Evolutionary conservation across 1,284 basidiomycete genomes (phyloP).

Genomic region (Amylostereum chailletii): DNA sequence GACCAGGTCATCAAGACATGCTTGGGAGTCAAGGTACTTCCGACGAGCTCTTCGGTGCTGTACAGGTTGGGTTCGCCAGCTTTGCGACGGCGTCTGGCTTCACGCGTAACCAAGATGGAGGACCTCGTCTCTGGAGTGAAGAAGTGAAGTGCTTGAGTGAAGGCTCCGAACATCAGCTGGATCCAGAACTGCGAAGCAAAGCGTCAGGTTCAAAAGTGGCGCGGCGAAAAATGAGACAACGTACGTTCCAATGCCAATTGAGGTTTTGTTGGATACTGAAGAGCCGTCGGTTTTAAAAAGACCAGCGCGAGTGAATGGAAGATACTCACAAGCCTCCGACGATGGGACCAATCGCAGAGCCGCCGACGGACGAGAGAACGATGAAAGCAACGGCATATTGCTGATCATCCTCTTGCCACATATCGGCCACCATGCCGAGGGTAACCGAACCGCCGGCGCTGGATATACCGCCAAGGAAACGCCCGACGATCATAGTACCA

Average conservation of each 20-base stretch:
- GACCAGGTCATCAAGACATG: constrained; percentile 3
- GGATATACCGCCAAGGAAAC: constrained; percentile 13
- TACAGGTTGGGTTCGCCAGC: constrained; percentile 8
- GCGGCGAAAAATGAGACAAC: neutral
- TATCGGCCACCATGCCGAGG: constrained; percentile 15
- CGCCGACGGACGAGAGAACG: constrained; percentile 14
- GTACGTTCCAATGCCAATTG: constrained; percentile 10
- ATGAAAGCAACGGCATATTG: constrained; percentile 15
- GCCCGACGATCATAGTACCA: constrained; percentile 10
- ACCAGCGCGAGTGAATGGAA: too few species aligned
- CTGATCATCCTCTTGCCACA: constrained; percentile 13
- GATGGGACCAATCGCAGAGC: constrained; percentile 12
- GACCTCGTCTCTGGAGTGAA: constrained; percentile 12
- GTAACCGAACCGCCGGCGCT: constrained; percentile 14
- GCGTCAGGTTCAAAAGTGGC: neutral
- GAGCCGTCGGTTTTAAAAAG: too few species aligned
- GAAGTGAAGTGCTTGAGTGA: constrained; percentile 11
- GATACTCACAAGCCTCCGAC: constrained; percentile 5
- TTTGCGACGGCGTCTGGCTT: constrained; percentile 11
- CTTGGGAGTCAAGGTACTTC: neutral
- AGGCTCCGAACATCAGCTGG: constrained; percentile 12
- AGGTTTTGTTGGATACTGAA: constrained; percentile 9
- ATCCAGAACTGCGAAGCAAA: constrained; percentile 8
- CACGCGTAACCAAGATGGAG: constrained; percentile 10
- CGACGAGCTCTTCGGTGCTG: constrained; percentile 5